Percentiles rank a stretch among this genome's conserved stretches.
Conservation (phyloP, 1,284 basidiomycete genomes). For the Tausonia pullulans region DNA sequence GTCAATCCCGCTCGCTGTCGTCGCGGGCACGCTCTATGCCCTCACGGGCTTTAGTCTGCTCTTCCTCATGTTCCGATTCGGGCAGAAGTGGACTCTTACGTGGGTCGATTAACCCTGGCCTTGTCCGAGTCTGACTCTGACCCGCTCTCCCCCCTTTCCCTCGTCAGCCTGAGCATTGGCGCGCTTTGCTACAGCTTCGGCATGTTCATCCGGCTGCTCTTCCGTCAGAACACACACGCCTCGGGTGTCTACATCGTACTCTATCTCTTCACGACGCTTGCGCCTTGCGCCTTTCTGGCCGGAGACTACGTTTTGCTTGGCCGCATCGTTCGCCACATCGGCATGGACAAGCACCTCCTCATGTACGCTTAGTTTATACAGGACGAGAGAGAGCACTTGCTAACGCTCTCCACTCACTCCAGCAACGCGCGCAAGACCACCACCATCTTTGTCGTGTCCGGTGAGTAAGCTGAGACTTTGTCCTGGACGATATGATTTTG, state of each 20-base stretch:
- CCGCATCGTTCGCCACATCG: conserved; percentile 11
- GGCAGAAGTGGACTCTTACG: conserved; percentile 12
- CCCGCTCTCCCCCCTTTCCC: no score
- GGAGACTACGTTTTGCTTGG: conserved; percentile 13
- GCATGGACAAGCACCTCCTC: conserved; percentile 11
- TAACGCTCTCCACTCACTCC: background rate
- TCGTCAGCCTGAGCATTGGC: conserved; percentile 9
- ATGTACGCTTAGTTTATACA: background rate
- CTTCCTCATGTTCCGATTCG: background rate
- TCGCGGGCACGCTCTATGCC: no score
- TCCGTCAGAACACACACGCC: conserved; percentile 8
- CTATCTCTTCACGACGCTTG: conserved; percentile 13
- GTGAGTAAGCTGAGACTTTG: no score
- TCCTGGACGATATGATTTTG: no score
- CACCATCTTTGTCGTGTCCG: conserved; percentile 9
- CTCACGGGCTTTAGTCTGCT: no score
- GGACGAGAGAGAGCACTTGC: background rate
- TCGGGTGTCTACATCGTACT: conserved; percentile 7
- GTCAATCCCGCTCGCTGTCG: no score
- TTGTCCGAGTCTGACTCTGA: background rate
- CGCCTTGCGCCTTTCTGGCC: background rate
- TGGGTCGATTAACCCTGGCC: no score
- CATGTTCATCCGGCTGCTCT: conserved; percentile 6
- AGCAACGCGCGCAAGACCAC: conserved; percentile 10
- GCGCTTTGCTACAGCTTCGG: conserved; percentile 11